Evolutionary conservation across 2,329 filamentous ascomycete species (phyloP).

Genomic region (Fusarium sarcochroum): DNA sequence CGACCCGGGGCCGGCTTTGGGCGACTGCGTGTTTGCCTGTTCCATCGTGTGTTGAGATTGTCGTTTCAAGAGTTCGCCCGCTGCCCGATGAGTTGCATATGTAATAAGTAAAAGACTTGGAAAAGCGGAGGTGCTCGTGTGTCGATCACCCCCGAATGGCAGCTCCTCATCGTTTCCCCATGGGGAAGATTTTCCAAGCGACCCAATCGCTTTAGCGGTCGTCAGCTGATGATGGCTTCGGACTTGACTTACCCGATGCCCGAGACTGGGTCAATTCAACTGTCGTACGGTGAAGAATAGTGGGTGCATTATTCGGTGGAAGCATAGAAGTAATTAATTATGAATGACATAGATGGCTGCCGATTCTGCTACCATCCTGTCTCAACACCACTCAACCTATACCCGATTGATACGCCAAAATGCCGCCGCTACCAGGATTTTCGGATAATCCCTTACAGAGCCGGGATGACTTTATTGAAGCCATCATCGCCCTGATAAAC

Average conservation of each 20-base stretch:
- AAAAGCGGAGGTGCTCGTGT: constrained; percentile 6
- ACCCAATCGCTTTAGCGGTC: constrained; percentile 16
- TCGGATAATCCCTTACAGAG: constrained; percentile 57
- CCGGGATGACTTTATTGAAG: constrained; percentile 54
- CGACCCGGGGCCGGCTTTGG: neutral
- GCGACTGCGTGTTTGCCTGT: constrained; percentile 3
- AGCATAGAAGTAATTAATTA: neutral
- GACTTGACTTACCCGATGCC: constrained; percentile 32
- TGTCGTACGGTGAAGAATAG: neutral
- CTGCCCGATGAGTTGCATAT: constrained; percentile 32
- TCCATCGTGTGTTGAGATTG: constrained; percentile 9
- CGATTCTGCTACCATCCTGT: neutral
- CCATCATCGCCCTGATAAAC: constrained; percentile 52
- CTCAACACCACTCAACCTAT: neutral
- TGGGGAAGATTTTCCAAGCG: constrained; percentile 24
- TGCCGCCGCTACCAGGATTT: constrained; percentile 58
- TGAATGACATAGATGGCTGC: neutral
- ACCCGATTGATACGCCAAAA: constrained; percentile 29
- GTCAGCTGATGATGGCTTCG: constrained; percentile 21
- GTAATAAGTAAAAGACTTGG: constrained; percentile 1
- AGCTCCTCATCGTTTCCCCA: constrained; percentile 8
- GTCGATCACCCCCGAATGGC: constrained; percentile 11
- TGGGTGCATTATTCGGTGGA: too few relatives aligned
- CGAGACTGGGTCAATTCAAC: constrained; percentile 4
- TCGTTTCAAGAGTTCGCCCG: constrained; percentile 16